phyloP scores from a whole-genome alignment of 345 rosid species.

The Cardamine chenopodiifolia region DNA sequence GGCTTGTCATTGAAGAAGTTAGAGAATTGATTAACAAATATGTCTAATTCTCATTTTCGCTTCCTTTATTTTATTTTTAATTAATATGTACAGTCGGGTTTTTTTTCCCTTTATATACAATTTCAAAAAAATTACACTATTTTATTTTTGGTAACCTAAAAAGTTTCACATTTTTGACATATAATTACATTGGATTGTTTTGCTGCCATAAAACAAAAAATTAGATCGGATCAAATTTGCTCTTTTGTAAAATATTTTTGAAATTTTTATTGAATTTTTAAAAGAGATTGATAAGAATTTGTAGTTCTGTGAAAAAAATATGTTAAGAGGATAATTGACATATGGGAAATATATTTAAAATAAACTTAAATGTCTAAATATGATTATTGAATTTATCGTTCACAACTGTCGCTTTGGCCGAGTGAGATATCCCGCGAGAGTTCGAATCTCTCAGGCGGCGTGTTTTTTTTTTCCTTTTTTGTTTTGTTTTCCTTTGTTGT shows the following conservation, averaged over 20 bases:
- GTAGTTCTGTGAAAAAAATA: not conserved
- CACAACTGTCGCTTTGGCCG: constrained; percentile 39
- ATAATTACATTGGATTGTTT: not conserved
- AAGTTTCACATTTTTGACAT: not conserved
- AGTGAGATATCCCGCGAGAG: constrained; percentile 61
- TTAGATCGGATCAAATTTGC: not conserved
- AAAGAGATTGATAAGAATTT: not conserved
- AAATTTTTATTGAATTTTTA: not conserved
- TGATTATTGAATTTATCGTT: no score
- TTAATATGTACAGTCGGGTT: constrained; percentile 26
- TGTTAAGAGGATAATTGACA: not conserved
- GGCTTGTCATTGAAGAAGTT: constrained; percentile 92
- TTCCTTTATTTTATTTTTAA: not conserved
- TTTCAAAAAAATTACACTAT: not conserved
- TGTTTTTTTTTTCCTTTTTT: rapidly evolving
- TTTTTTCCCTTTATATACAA: not conserved
- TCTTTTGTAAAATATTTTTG: not conserved
- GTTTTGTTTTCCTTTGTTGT: no score
- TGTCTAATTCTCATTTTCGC: constrained; percentile 38
- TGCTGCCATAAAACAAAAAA: not conserved
- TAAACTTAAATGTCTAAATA: no score
- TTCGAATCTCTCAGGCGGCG: constrained; percentile 81
- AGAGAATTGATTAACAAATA: constrained; percentile 69
- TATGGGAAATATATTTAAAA: not conserved
- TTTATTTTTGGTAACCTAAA: not conserved